phyloP scores from a whole-genome alignment of 768 basidiomycete genomes.

The Auricularia auricula-judae region DNA sequence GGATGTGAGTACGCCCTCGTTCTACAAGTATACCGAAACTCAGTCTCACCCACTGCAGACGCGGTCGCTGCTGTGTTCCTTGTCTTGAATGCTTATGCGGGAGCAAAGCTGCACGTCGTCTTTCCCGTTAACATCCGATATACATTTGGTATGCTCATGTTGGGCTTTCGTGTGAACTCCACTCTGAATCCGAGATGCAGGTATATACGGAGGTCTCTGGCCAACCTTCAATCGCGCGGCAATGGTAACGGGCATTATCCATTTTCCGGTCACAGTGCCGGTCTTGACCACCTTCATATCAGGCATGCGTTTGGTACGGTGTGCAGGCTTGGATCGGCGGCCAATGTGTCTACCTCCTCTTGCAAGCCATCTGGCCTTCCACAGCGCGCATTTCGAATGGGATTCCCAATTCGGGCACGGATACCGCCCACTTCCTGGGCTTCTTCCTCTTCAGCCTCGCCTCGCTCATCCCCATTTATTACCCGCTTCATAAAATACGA shows the following conservation, averaged over 20 bases:
- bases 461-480: slow-evolving; percentile 70
- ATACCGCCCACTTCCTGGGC: slow-evolving; percentile 1
- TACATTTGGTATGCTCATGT: neutral
- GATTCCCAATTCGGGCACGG: slow-evolving; percentile 16
- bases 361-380: slow-evolving; percentile 62
- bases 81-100: slow-evolving; percentile 65
- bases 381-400: slow-evolving; percentile 53
- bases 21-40: slow-evolving; percentile 7
- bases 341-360: slow-evolving; percentile 60
- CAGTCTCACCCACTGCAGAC: slow-evolving; percentile 32
- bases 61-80: slow-evolving; percentile 54
- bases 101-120: slow-evolving; percentile 66
- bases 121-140: slow-evolving; percentile 43
- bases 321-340: slow-evolving; percentile 80
- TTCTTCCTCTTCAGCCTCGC: slow-evolving; percentile 86
- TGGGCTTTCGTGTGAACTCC: slow-evolving; percentile 42
- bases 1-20: slow-evolving; percentile 14
- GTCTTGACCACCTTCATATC: slow-evolving; percentile 3
- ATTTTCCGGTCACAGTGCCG: slow-evolving; percentile 2
- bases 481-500: slow-evolving; percentile 71
- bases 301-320: slow-evolving; percentile 60
- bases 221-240: slow-evolving; percentile 65
- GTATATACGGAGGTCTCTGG: slow-evolving; percentile 70
- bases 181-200: slow-evolving; percentile 29
- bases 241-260: slow-evolving; percentile 37